Conservation (phyloP, 768 basidiomycete species). For the Trametes villosa region DNA sequence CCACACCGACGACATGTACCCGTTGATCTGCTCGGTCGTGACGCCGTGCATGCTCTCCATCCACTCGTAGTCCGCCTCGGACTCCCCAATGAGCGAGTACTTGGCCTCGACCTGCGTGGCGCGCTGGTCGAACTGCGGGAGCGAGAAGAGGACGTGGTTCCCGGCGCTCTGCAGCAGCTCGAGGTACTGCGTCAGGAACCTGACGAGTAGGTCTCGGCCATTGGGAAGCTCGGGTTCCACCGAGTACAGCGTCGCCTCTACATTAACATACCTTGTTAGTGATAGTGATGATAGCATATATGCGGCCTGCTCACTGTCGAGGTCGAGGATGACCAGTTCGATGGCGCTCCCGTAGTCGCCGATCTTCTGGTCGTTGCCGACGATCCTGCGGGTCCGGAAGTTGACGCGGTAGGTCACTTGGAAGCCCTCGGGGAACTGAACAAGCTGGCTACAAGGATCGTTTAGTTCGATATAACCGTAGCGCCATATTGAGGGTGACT, state of each 20-base stretch:
- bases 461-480: background rate
- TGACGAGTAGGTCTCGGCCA: constrained; percentile 10
- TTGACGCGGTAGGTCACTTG: constrained; percentile 29
- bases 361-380: constrained; percentile 29
- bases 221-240: constrained; percentile 15
- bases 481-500: background rate
- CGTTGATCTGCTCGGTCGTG: constrained; percentile 31
- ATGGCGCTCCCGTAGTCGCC: constrained; percentile 27
- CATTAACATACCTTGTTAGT: background rate
- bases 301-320: constrained; percentile 6
- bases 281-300: background rate
- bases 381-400: constrained; percentile 26
- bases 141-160: constrained; percentile 35
- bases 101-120: constrained; percentile 24
- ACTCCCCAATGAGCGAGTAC: constrained; percentile 30
- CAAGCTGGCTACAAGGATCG: background rate
- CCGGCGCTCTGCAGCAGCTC: constrained; percentile 33
- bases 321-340: constrained; percentile 27
- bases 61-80: constrained; percentile 5
- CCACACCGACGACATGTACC: constrained; percentile 31
- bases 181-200: constrained; percentile 29
- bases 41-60: constrained; percentile 28
- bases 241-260: constrained; percentile 1
- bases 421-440: background rate
- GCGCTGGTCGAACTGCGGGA: constrained; percentile 37